These are phyloP conservation scores for Chytridium lagenaria DNA, from an alignment of 371 early-diverging fungal genomes.

Conservation along the genomic window DNA sequence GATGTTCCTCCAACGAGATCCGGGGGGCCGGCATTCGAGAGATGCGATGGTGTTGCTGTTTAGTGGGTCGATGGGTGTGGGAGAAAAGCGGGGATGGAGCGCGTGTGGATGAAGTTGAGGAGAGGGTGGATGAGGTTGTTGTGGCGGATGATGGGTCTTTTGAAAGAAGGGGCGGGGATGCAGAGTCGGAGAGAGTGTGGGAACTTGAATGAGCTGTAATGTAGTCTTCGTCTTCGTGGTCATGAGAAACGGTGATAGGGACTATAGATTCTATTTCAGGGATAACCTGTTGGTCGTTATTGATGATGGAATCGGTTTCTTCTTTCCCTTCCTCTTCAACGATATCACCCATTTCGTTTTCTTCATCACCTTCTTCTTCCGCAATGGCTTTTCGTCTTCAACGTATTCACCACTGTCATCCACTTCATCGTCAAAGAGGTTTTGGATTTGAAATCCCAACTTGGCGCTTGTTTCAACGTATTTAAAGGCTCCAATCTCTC, in stretches of 20 bases:
- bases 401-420: conserved; percentile 20
- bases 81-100: conserved; percentile 4
- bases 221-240: background rate
- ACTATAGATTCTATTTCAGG: too few species aligned
- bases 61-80: background rate
- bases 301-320: too few species aligned
- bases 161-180: background rate
- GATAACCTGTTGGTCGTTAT: too few species aligned
- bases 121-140: background rate
- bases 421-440: conserved; percentile 25
- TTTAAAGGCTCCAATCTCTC: conserved; percentile 82
- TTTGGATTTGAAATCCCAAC: background rate
- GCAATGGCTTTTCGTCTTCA: background rate
- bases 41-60: conserved; percentile 13
- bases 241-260: too few species aligned
- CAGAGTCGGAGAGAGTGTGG: too few species aligned
- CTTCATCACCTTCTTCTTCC: background rate
- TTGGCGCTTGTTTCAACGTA: conserved; percentile 54
- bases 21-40: background rate
- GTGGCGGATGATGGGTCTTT: background rate
- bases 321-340: background rate
- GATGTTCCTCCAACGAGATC: background rate
- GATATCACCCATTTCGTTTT: background rate
- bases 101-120: background rate
- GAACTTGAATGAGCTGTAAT: background rate